Base-by-base conservation (phyloP, 331 rosid genomes). In the Acacia pycnantha region DNA sequence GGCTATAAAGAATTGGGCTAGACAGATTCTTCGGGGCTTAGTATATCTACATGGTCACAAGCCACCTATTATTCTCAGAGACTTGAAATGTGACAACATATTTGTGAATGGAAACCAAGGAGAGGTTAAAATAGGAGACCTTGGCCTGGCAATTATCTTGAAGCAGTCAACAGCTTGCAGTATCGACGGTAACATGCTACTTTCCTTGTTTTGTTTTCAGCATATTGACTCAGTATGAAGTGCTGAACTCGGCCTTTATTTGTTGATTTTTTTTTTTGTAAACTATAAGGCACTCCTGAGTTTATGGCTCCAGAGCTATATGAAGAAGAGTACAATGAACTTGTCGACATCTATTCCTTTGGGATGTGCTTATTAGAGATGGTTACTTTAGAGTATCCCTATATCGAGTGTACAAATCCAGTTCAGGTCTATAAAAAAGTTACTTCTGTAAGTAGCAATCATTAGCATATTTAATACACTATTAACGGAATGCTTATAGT, bases 311-410 rank as follows among this genome's bases (percentile, higher is more conserved):
- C 43, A 40, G 43, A 40, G 10, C 43, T 40, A 40, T 40, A 40
- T 40, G 9, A 40, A 40, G 43, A 40, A 40, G 9, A 5, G 10
- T 40, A 40, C 43, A 92, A 90, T 76, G 95, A 92, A 77, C 94
- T 91, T 37, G 93, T 88, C 22, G 97, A 92, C 69, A 74, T 91
- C 6, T 91, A 91, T 86, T 88, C 95, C 12, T 92, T 91, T 74
- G 97, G 97, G 62, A 85, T 91, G 95, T 92, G 95, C 89, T 72
- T 92, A 75, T 82, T 92, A 67, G 97, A 92, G 88, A 92, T 92
- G 95, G 90, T 92, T 79, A 89, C 95, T 65, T 84, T 87, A 77
- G 95, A 91, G 83, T 92, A 91, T 68, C 97, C 97, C 9, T 92
- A 92, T 19, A 81, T 83, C 79, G 97, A 92, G 84, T 92, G 97